Conservation (phyloP, 2,329 filamentous ascomycete species). For the Monosporascus sp. region DNA sequence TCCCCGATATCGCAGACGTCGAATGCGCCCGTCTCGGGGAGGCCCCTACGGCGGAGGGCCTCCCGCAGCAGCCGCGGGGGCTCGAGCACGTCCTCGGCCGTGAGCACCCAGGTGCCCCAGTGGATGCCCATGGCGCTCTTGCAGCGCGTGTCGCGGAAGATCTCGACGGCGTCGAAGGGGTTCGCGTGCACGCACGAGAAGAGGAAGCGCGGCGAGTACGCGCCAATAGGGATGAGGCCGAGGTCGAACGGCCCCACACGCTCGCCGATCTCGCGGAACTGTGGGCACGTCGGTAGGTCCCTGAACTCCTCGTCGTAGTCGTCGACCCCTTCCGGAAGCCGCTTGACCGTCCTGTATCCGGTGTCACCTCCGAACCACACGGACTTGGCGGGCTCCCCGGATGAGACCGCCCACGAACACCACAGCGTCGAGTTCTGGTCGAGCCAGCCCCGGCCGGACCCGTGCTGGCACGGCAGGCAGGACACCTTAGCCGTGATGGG, state of each 20-base stretch:
- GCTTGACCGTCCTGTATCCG: conserved; percentile 75
- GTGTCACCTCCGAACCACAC: conserved; percentile 90
- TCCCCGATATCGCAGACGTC: conserved; percentile 82
- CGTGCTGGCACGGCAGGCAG: conserved; percentile 82
- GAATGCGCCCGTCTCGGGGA: conserved; percentile 69
- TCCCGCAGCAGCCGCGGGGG: conserved; percentile 68
- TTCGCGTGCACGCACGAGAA: conserved; percentile 83
- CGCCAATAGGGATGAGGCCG: conserved; percentile 88
- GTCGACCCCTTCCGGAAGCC: conserved; percentile 54
- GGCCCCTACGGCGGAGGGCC: conserved; percentile 61
- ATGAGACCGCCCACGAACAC: conserved; percentile 78
- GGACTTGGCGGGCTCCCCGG: conserved; percentile 57
- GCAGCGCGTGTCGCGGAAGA: conserved; percentile 80
- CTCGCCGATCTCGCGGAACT: conserved; percentile 77
- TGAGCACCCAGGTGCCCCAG: conserved; percentile 88
- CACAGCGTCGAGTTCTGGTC: conserved; percentile 77
- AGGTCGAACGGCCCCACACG: conserved; percentile 83
- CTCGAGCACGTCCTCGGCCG: conserved; percentile 77
- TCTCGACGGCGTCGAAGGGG: conserved; percentile 81
- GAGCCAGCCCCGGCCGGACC: conserved; percentile 59
- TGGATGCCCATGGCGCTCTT: conserved; percentile 78
- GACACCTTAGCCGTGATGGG: conserved; percentile 67
- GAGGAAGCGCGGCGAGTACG: conserved; percentile 67
- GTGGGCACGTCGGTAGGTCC: conserved; percentile 68
- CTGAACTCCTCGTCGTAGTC: conserved; percentile 66